Conservation (phyloP, 805 yeast genomes). For the Candida krabiensis region DNA sequence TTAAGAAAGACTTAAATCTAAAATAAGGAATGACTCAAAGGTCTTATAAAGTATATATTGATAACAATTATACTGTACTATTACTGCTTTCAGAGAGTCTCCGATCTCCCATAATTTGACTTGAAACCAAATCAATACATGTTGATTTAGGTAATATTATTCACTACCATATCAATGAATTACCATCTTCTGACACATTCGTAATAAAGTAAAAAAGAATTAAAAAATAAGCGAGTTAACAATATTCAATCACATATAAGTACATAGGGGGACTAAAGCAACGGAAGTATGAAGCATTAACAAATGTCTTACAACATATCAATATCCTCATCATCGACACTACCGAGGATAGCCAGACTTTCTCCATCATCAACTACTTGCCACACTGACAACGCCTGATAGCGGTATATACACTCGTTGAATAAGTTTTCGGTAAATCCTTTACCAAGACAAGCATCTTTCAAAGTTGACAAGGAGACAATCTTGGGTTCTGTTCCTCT, state of each 20-base stretch:
- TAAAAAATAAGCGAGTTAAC: too few species aligned
- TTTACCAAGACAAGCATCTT: conserved; percentile 67
- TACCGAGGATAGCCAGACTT: conserved; percentile 54
- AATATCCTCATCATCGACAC: conserved; percentile 36
- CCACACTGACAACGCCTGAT: conserved; percentile 73
- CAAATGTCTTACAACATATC: conserved; percentile 15
- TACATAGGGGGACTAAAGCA: too few species aligned
- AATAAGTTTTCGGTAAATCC: conserved; percentile 84
- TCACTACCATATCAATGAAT: too few species aligned
- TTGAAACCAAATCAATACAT: too few species aligned
- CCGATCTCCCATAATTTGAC: too few species aligned
- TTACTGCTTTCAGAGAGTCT: conserved; percentile 4
- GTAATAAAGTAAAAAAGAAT: too few species aligned
- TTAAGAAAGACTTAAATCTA: conserved; percentile 74
- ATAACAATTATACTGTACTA: background rate
- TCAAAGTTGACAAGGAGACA: conserved; percentile 48
- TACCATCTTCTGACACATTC: too few species aligned
- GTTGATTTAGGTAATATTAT: too few species aligned
- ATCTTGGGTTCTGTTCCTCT: conserved; percentile 31
- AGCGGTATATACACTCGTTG: conserved; percentile 72
- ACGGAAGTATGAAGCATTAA: too few species aligned
- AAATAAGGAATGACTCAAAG: conserved; percentile 8
- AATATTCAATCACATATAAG: too few species aligned
- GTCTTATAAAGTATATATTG: background rate
- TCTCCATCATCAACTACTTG: conserved; percentile 71